These are phyloP conservation scores for Citrus inodora DNA, from an alignment of 345 rosid genomes.

Conservation along the genomic window DNA sequence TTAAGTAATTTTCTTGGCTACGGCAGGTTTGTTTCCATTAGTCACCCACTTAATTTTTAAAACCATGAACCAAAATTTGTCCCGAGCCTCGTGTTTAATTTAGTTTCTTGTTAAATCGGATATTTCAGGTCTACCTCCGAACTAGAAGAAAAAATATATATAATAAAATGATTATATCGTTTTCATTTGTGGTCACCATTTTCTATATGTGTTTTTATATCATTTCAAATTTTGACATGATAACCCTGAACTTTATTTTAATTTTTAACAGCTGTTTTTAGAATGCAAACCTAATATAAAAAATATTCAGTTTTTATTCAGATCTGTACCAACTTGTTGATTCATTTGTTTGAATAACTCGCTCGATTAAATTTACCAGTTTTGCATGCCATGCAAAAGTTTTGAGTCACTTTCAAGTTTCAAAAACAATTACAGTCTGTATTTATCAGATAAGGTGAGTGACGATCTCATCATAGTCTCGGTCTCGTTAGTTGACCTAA, in stretches of 20 bases:
- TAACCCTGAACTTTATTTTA: not conserved
- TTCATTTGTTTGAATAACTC: not conserved
- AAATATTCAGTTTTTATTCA: not conserved
- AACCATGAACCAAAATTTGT: not conserved
- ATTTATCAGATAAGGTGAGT: not conserved
- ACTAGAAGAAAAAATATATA: not conserved
- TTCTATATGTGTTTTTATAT: not conserved
- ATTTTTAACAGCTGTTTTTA: not conserved
- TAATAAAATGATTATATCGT: not conserved
- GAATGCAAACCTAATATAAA: not conserved
- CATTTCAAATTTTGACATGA: not conserved
- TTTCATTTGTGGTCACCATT: not conserved
- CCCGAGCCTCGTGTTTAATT: not conserved
- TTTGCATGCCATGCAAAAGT: not conserved
- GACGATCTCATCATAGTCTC: not conserved
- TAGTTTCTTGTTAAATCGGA: not conserved
- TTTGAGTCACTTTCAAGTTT: not conserved
- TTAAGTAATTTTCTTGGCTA: not conserved
- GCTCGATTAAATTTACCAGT: not conserved
- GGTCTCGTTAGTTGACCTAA: conserved; percentile 1
- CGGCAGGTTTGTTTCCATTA: not conserved
- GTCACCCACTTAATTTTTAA: not conserved
- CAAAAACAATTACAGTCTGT: not conserved
- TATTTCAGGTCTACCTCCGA: not conserved
- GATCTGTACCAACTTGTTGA: too few species aligned